These are phyloP conservation scores for Lepiota venenata DNA, from an alignment of 768 basidiomycete species.

Conservation along the genomic window DNA sequence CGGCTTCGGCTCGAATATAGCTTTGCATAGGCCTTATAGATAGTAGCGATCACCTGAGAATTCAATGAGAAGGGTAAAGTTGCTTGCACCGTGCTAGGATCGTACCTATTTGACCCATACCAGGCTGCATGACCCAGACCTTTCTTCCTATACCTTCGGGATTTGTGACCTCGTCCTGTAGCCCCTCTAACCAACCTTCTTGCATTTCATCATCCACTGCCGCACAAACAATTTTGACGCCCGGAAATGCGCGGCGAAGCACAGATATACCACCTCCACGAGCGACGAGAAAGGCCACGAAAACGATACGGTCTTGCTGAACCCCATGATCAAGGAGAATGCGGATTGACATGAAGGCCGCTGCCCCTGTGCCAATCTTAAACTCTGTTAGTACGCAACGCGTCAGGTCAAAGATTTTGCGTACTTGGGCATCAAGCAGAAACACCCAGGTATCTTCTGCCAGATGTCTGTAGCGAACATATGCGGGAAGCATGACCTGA, in stretches of 20 bases:
- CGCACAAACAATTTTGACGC: conserved; percentile 80
- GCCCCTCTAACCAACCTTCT: conserved; percentile 68
- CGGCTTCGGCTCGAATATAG: not conserved
- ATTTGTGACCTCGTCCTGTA: conserved; percentile 44
- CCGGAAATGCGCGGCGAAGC: conserved; percentile 80
- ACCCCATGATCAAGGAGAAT: conserved; percentile 93
- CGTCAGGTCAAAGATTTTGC: not conserved
- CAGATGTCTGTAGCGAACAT: conserved; percentile 58
- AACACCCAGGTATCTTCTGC: conserved; percentile 80
- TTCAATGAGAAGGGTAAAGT: not conserved
- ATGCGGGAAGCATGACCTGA: conserved; percentile 75
- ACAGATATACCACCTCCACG: conserved; percentile 76
- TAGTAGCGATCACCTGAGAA: conserved; percentile 39
- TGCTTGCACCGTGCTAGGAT: not conserved
- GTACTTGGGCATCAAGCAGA: conserved; percentile 84
- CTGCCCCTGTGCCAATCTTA: conserved; percentile 91
- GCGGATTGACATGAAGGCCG: conserved; percentile 93
- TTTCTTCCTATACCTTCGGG: conserved; percentile 52
- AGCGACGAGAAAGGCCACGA: conserved; percentile 86
- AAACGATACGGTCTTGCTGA: conserved; percentile 78
- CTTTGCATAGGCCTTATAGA: conserved; percentile 18
- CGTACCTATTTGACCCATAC: conserved; percentile 86
- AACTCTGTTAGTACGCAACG: not conserved
- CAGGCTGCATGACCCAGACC: conserved; percentile 83
- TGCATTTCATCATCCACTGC: conserved; percentile 76